phyloP scores from a whole-genome alignment of 2,329 filamentous ascomycete genomes.

The Paraphoma sp. region DNA sequence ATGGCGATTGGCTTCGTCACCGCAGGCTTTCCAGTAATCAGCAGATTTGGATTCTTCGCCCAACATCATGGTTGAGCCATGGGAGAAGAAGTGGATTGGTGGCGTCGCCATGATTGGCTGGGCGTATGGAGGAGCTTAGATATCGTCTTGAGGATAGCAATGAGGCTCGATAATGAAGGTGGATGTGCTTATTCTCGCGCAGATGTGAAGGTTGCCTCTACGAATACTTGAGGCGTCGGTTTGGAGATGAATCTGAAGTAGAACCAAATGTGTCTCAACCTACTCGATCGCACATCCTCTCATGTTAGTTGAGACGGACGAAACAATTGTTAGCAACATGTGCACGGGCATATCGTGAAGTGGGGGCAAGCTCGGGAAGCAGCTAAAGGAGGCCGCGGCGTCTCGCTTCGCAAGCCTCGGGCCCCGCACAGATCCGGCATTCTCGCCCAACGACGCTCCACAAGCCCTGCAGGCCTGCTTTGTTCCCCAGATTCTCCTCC shows the following conservation, averaged over 20 bases:
- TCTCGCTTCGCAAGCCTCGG: conserved; percentile 5
- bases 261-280: neutral
- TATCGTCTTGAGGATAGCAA: no score
- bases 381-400: conserved; percentile 9
- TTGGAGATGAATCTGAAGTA: no score
- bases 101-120: conserved; percentile 43
- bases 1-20: conserved; percentile 66
- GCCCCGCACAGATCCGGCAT: neutral
- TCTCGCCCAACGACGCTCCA: conserved; percentile 3
- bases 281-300: neutral
- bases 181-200: no score
- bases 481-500: conserved; percentile 30
- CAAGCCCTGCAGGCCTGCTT: conserved; percentile 5
- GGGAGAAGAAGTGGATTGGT: conserved; percentile 72
- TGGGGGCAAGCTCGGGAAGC: conserved; percentile 7
- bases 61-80: conserved; percentile 76
- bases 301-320: neutral
- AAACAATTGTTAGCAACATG: neutral
- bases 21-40: conserved; percentile 70
- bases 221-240: no score
- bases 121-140: no score
- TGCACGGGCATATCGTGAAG: conserved; percentile 14
- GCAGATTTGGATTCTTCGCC: conserved; percentile 68
- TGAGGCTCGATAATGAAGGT: no score
- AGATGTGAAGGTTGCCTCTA: no score